These are phyloP conservation scores for Ogataea haglerorum DNA, from an alignment of 805 yeast genomes.

Conservation along the genomic window DNA sequence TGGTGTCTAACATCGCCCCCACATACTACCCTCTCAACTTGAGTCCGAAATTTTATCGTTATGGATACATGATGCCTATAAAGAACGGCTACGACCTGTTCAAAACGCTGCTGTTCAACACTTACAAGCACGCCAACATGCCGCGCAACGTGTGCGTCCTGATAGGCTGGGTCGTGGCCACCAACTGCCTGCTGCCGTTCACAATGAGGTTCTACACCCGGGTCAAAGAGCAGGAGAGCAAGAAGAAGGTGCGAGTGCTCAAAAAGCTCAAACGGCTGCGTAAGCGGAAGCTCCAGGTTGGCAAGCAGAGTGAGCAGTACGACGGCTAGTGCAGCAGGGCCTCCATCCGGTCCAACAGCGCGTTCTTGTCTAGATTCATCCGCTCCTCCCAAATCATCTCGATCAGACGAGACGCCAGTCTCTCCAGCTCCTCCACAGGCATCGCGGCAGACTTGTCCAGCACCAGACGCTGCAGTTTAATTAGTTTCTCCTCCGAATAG, in stretches of 20 bases:
- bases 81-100: constrained; percentile 56
- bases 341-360: constrained; percentile 34
- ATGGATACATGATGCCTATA: constrained; percentile 67
- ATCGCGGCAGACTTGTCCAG: constrained; percentile 36
- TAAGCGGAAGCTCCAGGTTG: background rate
- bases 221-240: constrained; percentile 11
- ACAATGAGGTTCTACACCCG: constrained; percentile 21
- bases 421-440: constrained; percentile 56
- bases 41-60: constrained; percentile 50
- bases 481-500: constrained; percentile 34
- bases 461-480: constrained; percentile 32
- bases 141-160: constrained; percentile 62
- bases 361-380: constrained; percentile 41
- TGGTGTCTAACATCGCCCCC: constrained; percentile 60
- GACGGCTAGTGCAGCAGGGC: constrained; percentile 16
- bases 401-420: constrained; percentile 63
- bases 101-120: constrained; percentile 53
- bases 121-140: constrained; percentile 48
- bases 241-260: constrained; percentile 15
- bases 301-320: background rate
- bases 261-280: constrained; percentile 12
- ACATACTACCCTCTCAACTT: constrained; percentile 59
- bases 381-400: constrained; percentile 73
- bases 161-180: constrained; percentile 55
- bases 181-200: constrained; percentile 41